These are phyloP conservation scores for Moesziomyces sp. DNA, from an alignment of 1,284 basidiomycete genomes.

Conservation along the genomic window DNA sequence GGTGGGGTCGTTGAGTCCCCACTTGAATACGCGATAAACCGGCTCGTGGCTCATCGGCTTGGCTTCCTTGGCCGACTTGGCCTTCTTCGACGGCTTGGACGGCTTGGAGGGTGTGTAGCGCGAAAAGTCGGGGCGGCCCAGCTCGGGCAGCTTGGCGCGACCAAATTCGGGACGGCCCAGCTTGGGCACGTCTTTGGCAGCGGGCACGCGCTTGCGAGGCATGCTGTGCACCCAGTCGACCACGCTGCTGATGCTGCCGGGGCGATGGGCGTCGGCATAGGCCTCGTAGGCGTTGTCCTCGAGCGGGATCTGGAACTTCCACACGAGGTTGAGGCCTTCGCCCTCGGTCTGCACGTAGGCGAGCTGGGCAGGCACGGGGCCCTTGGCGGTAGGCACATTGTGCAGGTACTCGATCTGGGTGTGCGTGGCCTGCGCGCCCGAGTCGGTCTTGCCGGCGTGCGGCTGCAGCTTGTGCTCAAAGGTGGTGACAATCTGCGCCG, in stretches of 20 bases:
- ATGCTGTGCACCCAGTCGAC: conserved; percentile 58
- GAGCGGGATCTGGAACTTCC: conserved; percentile 57
- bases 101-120: conserved; percentile 23
- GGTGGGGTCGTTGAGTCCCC: conserved; percentile 59
- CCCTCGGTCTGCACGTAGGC: conserved; percentile 51
- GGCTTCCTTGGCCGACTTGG: conserved; percentile 1
- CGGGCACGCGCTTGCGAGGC: conserved; percentile 27
- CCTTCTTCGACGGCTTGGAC: conserved; percentile 4
- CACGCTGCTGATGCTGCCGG: conserved; percentile 50
- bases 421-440: conserved; percentile 37
- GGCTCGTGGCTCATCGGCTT: conserved; percentile 36
- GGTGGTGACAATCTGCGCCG: conserved; percentile 45
- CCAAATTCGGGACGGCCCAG: conserved; percentile 32
- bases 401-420: conserved; percentile 52
- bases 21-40: conserved; percentile 54
- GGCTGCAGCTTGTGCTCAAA: conserved; percentile 56
- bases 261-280: conserved; percentile 52
- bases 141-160: conserved; percentile 30
- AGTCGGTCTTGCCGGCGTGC: conserved; percentile 43
- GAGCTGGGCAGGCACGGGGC: conserved; percentile 54
- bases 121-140: conserved; percentile 51
- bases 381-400: conserved; percentile 56
- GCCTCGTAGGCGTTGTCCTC: conserved; percentile 60
- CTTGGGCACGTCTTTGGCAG: conserved; percentile 6
- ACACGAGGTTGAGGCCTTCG: conserved; percentile 49